Evolutionary conservation across 2,329 filamentous ascomycete genomes (phyloP).

Genomic region (Ceratocystis papillata): DNA sequence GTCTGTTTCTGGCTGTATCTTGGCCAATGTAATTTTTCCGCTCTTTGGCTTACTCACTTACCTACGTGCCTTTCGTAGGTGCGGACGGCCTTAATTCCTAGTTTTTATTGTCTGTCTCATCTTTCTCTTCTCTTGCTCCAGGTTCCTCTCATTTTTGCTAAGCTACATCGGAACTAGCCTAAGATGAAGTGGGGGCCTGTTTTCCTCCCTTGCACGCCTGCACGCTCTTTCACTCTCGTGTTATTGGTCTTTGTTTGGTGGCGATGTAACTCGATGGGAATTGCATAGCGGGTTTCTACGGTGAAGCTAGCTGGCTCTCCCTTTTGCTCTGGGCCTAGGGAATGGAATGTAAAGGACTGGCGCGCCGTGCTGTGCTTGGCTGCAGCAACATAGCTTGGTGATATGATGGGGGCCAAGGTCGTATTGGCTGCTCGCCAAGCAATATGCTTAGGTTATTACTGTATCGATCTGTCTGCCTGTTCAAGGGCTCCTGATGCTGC

Average conservation of each 20-base stretch:
- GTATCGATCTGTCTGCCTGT: background rate
- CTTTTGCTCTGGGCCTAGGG: background rate
- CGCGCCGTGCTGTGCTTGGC: background rate
- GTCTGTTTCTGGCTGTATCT: no score
- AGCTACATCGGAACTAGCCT: background rate
- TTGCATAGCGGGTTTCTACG: background rate
- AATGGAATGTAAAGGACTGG: constrained; percentile 1
- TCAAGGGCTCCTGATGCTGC: background rate
- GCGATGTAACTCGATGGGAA: background rate
- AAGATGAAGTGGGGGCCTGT: background rate
- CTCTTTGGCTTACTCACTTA: no score
- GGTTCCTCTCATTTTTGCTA: background rate
- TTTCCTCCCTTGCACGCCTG: background rate
- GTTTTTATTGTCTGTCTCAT: no score
- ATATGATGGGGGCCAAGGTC: background rate
- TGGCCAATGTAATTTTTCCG: no score
- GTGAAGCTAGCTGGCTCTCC: background rate
- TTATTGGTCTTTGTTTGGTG: background rate
- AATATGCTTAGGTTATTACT: background rate
- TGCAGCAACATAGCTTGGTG: background rate
- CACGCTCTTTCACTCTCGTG: background rate
- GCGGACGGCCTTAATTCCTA: no score
- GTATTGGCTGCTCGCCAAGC: background rate
- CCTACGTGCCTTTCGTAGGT: no score
- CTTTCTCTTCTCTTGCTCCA: background rate